A percentile compares a stretch with the other conserved stretches of the same genome.
phyloP scores from a whole-genome alignment of 441 rosid genomes.

The Adansonia gregorii region DNA sequence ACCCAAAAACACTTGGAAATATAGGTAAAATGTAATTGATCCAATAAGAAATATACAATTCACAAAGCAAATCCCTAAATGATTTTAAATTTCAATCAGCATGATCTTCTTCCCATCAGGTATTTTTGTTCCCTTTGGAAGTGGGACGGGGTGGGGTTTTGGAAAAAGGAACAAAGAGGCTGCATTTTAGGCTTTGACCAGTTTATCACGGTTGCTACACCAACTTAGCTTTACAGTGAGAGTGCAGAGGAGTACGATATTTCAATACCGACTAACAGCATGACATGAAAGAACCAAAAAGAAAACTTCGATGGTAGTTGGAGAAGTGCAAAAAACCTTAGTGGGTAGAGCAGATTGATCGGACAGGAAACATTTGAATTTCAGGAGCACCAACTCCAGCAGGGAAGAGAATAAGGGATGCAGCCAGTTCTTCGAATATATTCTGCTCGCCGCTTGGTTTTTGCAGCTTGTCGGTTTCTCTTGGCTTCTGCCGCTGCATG shows the following conservation, averaged over 20 bases:
- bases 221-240: neutral
- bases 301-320: neutral
- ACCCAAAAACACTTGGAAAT: no score
- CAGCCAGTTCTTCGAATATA: slow-evolving; percentile 60
- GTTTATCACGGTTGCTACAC: neutral
- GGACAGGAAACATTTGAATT: neutral
- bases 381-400: slow-evolving; percentile 60
- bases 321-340: neutral
- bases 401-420: slow-evolving; percentile 48
- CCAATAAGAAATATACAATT: neutral
- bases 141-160: neutral
- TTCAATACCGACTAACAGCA: neutral
- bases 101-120: neutral
- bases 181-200: neutral
- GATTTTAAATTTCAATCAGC: neutral
- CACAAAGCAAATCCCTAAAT: neutral
- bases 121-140: neutral
- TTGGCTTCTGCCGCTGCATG: slow-evolving; percentile 61
- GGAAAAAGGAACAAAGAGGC: neutral
- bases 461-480: slow-evolving; percentile 53
- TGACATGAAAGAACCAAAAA: slow-evolving; percentile 2
- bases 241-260: neutral
- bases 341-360: neutral
- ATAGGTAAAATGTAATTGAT: neutral
- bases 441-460: slow-evolving; percentile 62